Base-by-base conservation (phyloP, 129 eudicot species). In the Lactuca sativa region DNA sequence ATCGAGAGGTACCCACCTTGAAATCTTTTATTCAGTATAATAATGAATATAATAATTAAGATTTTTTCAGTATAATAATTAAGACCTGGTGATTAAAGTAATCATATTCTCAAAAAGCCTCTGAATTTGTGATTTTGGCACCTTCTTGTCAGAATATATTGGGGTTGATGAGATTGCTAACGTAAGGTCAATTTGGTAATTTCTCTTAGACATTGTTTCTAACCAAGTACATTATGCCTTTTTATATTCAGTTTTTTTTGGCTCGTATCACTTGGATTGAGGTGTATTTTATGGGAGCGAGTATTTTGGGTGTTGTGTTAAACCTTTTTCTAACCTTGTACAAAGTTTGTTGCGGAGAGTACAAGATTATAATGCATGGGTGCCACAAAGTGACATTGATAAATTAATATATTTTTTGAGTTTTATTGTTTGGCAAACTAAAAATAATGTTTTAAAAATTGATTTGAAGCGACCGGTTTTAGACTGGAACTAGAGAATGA, bases 141-240 rank as follows among this genome's bases (percentile, higher is more conserved):
- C 67, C 67, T 74, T 74, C 62, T 66, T 74, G 79, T 74, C 79
- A 74, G 79, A 74, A 74, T 74, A 74, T 75, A 66, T 75, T 67
- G 79, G 79, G 68, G 51, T 34, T 48, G 79, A 59, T 36, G 48
- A 75, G 49, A 55, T 47, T 17, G 54, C 33, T 11, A 51, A 48
- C 53, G 13, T 6, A 56, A 70, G 74, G 74, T 57, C 67, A 74
- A 31, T 41, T 64, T 41, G 18, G 72, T 74, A 74, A 47, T 17
- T 72, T 66, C 6, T 3, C 5, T 21, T 61, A 48, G 15, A 36
- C 59, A 72, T 33, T 59, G 53, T 56, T 61, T 72, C 69, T 21
- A 64, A 55, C 56, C 44, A 65, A 57, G 66, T 74, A 43, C 71
- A 65, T 17, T 56, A 56, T 56, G 18, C 37, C 17, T 44, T 74